Evolutionary conservation across 2,329 filamentous ascomycete species (phyloP).

Genomic region (Aspergillus chevalieri): DNA sequence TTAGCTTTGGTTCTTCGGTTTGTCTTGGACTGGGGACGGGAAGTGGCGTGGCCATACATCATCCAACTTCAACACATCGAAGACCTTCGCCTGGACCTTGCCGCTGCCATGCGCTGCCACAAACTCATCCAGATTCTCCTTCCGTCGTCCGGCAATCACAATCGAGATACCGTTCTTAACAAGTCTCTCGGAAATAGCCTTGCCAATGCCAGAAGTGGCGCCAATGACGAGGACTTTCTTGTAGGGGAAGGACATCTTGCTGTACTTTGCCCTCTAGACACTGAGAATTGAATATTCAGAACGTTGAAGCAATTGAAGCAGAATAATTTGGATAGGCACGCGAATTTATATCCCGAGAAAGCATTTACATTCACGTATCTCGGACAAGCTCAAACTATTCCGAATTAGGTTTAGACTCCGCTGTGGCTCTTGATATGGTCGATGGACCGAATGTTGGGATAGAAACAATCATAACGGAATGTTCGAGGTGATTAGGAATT

Average conservation of each 20-base stretch:
- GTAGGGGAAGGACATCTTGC: slow-evolving; percentile 41
- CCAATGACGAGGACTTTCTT: slow-evolving; percentile 51
- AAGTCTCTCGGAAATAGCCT: slow-evolving; percentile 45
- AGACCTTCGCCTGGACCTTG: slow-evolving; percentile 40
- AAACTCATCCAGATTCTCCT: slow-evolving; percentile 47
- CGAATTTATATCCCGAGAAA: too few species aligned
- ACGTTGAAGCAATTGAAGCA: too few species aligned
- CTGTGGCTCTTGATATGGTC: neutral
- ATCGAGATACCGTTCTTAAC: slow-evolving; percentile 43
- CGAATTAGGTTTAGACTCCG: neutral
- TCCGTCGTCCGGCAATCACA: slow-evolving; percentile 46
- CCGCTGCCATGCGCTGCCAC: slow-evolving; percentile 42
- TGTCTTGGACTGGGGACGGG: neutral
- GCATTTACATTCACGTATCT: too few species aligned
- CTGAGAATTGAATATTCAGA: neutral
- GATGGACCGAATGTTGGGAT: too few species aligned
- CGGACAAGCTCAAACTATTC: neutral
- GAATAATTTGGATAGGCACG: neutral
- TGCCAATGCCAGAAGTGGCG: slow-evolving; percentile 43
- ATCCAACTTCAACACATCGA: slow-evolving; percentile 48
- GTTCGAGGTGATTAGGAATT: too few species aligned
- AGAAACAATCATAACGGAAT: too few species aligned
- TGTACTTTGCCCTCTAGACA: neutral
- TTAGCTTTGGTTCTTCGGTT: neutral
- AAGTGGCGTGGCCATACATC: slow-evolving; percentile 25